Base-by-base conservation (phyloP, 2,329 filamentous ascomycete species). In the Cylindrodendrum hubeiense region DNA sequence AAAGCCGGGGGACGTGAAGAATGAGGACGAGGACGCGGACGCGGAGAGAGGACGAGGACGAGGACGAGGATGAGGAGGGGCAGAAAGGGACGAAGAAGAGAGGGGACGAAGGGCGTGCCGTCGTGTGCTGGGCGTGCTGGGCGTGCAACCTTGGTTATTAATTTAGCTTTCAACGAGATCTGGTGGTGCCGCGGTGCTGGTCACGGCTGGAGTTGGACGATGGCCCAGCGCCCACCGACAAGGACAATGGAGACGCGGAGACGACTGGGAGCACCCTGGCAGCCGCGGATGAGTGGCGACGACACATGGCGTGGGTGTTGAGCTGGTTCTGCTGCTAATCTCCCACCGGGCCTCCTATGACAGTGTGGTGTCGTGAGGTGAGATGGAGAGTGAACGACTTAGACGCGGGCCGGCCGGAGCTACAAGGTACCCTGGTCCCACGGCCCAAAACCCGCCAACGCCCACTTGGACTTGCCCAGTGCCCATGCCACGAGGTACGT, bases 281-380 rank as follows among this genome's bases (percentile, higher is more conserved):
- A 65, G 43, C 62, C 56, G 46, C 44, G 43, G 41, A 50, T 54
- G 61, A 65, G 65, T 69, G 66, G 71, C 71, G 56, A 65, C 66
- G 67, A 74, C 54, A 66, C 63, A 73, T 73, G 71, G 72, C 63
- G 69, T 46, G 65, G 70, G 63, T 59, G 60, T 63, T 63, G 63
- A 67, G 65, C 47, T 65, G 63, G 60, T 62, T 65, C 60, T 63
- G 57, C 52, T 67, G 69, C 59, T 65, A 73, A 74, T 74, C 67
- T 74, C 72, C 72, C 67, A 60, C 44, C 65, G 41, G 50, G 51
- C 70, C 72, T 74, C 60, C 65, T 73, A 64, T 72, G 72, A 74
- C 72, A 55, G 41, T 50, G 53, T 64, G 61, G 65, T 57, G 69
- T 69, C 52, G 70, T 61, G 56, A 60, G 67, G 64, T 65, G 66